A percentile compares a stretch with the other conserved stretches of the same genome.
These are phyloP conservation scores for Cutaneotrichosporon dermatis DNA, from an alignment of 1,284 basidiomycete genomes.

Conservation along the genomic window DNA sequence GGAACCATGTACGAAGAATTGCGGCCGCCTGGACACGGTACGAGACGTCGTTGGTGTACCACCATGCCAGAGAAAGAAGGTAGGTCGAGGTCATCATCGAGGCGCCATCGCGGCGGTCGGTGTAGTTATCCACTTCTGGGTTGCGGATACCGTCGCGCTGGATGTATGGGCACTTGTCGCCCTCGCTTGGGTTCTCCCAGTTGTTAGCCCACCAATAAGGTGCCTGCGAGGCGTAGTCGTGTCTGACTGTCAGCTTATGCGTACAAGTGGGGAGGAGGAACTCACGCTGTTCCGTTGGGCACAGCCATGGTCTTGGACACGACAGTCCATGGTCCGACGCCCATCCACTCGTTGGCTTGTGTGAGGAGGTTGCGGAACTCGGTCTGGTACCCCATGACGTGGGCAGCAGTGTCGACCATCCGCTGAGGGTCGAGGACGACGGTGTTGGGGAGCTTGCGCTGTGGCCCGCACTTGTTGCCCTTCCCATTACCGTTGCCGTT, in stretches of 20 bases:
- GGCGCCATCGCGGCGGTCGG: slow-evolving; percentile 10
- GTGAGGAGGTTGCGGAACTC: slow-evolving; percentile 1
- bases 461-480: too few species aligned
- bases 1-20: slow-evolving; percentile 10
- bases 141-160: slow-evolving; percentile 14
- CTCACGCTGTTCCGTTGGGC: slow-evolving; percentile 7
- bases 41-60: slow-evolving; percentile 9
- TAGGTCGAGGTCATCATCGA: slow-evolving; percentile 13
- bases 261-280: background rate
- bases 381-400: background rate
- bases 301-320: slow-evolving; percentile 8
- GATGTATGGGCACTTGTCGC: slow-evolving; percentile 8
- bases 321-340: slow-evolving; percentile 11
- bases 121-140: slow-evolving; percentile 14
- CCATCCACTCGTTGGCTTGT: slow-evolving; percentile 1
- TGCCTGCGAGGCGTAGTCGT: slow-evolving; percentile 17
- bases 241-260: background rate
- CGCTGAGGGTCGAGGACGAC: slow-evolving; percentile 9
- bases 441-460: background rate
- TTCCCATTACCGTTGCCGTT: too few species aligned
- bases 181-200: slow-evolving; percentile 5
- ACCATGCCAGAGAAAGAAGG: slow-evolving; percentile 12
- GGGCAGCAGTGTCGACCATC: background rate
- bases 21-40: slow-evolving; percentile 7
- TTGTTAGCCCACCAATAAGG: slow-evolving; percentile 16